Conservation (phyloP, 129 eudicot species). For the Flaveria ramosissima region DNA sequence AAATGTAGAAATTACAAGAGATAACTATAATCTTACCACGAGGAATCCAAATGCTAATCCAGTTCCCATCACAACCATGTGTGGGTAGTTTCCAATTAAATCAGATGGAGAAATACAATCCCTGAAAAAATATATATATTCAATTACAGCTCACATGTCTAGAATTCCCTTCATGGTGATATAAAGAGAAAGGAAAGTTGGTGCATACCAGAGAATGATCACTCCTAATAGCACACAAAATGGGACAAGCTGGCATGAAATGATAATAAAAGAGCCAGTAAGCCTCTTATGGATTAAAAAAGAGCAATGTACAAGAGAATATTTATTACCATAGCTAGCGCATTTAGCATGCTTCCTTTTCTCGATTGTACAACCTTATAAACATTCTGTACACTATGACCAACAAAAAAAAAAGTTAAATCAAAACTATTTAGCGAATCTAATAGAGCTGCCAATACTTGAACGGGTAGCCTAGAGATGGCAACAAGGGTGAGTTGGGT, state of each 20-base stretch:
- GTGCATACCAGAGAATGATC: conserved; percentile 68
- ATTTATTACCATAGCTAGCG: conserved; percentile 82
- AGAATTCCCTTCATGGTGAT: conserved; percentile 7
- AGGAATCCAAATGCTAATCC: conserved; percentile 97
- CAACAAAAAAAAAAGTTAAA: conserved; percentile 14
- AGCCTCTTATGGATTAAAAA: conserved; percentile 13
- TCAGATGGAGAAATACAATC: conserved; percentile 75
- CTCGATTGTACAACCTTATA: conserved; percentile 75
- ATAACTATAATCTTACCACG: conserved; percentile 61
- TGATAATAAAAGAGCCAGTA: conserved; percentile 12
- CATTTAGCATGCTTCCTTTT: conserved; percentile 86
- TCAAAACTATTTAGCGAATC: conserved; percentile 9
- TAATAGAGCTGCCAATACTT: conserved; percentile 2
- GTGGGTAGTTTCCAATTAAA: conserved; percentile 74
- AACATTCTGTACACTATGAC: conserved; percentile 66
- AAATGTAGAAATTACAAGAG: neutral
- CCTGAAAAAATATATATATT: conserved; percentile 47
- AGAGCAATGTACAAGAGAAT: neutral
- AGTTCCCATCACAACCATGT: conserved; percentile 75
- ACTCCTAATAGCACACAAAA: conserved; percentile 69
- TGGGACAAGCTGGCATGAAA: conserved; percentile 68
- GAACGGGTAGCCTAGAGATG: neutral
- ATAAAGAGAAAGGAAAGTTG: neutral
- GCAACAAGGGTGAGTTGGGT: neutral
- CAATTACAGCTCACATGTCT: conserved; percentile 2